phyloP scores from a whole-genome alignment of 306 rosid species.

The Cercis canadensis region DNA sequence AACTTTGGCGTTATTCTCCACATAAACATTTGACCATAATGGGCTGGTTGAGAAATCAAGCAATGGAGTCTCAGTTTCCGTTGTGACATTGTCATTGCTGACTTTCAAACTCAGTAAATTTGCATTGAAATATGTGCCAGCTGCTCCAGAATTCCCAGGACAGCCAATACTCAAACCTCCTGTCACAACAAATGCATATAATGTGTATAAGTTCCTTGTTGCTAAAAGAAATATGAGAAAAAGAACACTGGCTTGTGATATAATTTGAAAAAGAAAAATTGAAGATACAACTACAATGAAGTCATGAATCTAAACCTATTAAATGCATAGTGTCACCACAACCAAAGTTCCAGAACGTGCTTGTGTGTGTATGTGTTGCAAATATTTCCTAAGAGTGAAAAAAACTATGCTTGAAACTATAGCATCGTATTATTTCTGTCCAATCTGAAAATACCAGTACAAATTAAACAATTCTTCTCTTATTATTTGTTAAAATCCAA shows the following conservation, averaged over 20 bases:
- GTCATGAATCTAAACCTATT: constrained; percentile 26
- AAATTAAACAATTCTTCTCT: too few species aligned
- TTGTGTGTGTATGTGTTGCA: too few species aligned
- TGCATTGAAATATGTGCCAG: constrained; percentile 95
- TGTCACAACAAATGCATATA: constrained; percentile 51
- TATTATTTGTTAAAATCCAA: too few species aligned
- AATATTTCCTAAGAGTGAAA: too few species aligned
- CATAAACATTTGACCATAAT: constrained; percentile 95
- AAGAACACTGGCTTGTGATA: constrained; percentile 13
- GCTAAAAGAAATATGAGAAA: constrained; percentile 8
- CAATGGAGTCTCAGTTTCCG: constrained; percentile 97
- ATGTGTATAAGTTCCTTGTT: constrained; percentile 27
- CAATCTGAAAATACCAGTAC: too few species aligned
- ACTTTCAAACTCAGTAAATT: constrained; percentile 87
- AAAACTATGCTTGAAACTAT: too few species aligned
- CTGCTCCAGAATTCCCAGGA: constrained; percentile 93
- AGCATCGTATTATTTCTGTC: too few species aligned
- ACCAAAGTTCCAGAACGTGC: constrained; percentile 16
- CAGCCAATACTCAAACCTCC: constrained; percentile 97
- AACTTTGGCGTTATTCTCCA: constrained; percentile 94
- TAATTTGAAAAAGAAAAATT: constrained; percentile 13
- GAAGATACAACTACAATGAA: constrained; percentile 22
- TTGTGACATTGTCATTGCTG: constrained; percentile 91
- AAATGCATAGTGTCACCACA: constrained; percentile 21
- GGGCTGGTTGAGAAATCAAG: constrained; percentile 93